Percentiles rank a stretch among this genome's conserved stretches.
phyloP scores from a whole-genome alignment of 768 basidiomycete genomes.

The Mycena belliarum region DNA sequence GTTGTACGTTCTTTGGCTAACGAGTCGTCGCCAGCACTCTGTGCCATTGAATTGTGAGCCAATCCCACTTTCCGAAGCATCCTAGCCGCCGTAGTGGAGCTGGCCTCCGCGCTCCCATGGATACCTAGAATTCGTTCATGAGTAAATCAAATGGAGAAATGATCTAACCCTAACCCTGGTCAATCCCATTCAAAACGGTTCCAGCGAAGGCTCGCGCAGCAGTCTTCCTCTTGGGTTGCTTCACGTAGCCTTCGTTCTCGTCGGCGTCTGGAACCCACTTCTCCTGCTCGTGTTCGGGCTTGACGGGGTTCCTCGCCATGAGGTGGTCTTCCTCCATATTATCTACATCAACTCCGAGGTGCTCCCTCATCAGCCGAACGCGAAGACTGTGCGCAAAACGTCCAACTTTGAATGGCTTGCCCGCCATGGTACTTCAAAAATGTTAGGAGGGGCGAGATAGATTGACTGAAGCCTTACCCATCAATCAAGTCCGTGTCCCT shows the following conservation, averaged over 20 bases:
- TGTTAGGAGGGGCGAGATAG: background rate
- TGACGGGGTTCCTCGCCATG: conserved; percentile 52
- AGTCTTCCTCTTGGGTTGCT: conserved; percentile 37
- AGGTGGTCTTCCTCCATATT: conserved; percentile 76
- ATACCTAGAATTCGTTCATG: conserved; percentile 32
- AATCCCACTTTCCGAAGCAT: conserved; percentile 45
- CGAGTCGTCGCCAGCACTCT: conserved; percentile 41
- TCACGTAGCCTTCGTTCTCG: conserved; percentile 51
- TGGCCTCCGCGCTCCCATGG: conserved; percentile 39
- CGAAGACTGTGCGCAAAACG: conserved; percentile 95
- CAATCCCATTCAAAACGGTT: conserved; percentile 38
- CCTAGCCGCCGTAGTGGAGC: conserved; percentile 36
- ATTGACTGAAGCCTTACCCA: conserved; percentile 44
- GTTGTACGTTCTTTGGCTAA: conserved; percentile 54
- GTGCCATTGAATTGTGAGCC: conserved; percentile 38
- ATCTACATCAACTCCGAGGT: conserved; percentile 94
- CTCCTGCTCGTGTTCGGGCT: conserved; percentile 52
- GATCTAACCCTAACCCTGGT: conserved; percentile 50
- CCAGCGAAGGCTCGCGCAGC: conserved; percentile 34
- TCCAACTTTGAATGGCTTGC: conserved; percentile 92
- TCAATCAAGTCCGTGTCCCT: conserved; percentile 97
- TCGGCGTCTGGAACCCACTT: conserved; percentile 76
- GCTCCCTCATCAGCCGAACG: conserved; percentile 93
- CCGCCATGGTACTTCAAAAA: conserved; percentile 79
- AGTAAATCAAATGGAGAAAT: background rate